Percentiles rank a stretch among this genome's conserved stretches.
These are phyloP conservation scores for Aleurites moluccanus DNA, from an alignment of 441 rosid species.

Conservation along the genomic window DNA sequence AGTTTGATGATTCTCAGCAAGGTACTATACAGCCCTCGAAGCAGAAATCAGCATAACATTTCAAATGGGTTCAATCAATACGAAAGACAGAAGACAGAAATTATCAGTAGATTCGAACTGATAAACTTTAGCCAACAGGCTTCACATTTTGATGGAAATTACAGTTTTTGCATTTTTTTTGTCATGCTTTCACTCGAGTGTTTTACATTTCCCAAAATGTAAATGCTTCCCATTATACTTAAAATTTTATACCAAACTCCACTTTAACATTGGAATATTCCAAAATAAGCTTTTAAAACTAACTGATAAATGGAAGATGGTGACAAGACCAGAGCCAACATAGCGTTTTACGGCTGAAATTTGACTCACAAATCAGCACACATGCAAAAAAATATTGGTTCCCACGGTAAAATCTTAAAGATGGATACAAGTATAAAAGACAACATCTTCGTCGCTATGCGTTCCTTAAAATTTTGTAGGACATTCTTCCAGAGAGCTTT, in stretches of 20 bases:
- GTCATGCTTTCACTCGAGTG: neutral
- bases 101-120: constrained; percentile 8
- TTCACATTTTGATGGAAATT: constrained; percentile 24
- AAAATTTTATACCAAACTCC: neutral
- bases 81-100: constrained; percentile 23
- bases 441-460: neutral
- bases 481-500: neutral
- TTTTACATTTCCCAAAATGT: neutral
- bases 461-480: neutral
- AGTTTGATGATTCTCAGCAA: constrained; percentile 30
- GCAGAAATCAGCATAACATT: constrained; percentile 14
- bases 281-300: neutral
- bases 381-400: neutral
- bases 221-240: neutral
- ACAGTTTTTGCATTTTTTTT: constrained; percentile 21
- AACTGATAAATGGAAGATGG: neutral
- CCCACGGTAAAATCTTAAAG: neutral
- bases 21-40: constrained; percentile 28
- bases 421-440: constrained; percentile 12
- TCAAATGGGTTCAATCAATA: constrained; percentile 20
- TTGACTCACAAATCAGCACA: neutral
- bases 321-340: neutral
- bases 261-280: neutral
- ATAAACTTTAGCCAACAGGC: constrained; percentile 26
- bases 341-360: constrained; percentile 1